Evolutionary conservation across 352 stramenopile species (phyloP).

Genomic region (Chrysophaeum taylorii): DNA sequence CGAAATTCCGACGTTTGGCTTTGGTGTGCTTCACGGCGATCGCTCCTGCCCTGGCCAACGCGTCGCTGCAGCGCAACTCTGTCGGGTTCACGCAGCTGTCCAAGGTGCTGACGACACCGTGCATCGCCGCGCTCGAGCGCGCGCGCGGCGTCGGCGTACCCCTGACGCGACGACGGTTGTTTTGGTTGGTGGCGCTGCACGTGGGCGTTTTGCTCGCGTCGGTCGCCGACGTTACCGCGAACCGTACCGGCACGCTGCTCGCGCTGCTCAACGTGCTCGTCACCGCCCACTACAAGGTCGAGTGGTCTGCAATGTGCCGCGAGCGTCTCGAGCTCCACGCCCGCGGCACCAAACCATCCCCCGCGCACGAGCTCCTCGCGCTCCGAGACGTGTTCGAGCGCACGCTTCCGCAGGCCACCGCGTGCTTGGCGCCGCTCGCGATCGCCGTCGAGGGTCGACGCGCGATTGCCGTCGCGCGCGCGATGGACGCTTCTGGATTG

Average conservation of each 20-base stretch:
- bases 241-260: not conserved
- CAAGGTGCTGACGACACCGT: slow-evolving; percentile 16
- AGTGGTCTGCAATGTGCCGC: not conserved
- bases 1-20: not conserved
- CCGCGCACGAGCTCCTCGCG: not conserved
- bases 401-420: not conserved
- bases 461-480: no score
- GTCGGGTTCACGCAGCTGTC: slow-evolving; percentile 10
- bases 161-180: not conserved
- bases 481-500: no score
- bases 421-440: not conserved
- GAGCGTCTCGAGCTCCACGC: not conserved
- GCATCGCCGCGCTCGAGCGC: not conserved
- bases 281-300: not conserved
- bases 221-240: not conserved
- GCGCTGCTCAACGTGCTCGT: slow-evolving; percentile 1
- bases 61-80: slow-evolving; percentile 6
- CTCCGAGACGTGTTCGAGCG: not conserved
- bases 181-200: not conserved
- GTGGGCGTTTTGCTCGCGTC: not conserved
- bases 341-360: not conserved
- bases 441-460: not conserved
- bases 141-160: not conserved
- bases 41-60: not conserved
- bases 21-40: slow-evolving; percentile 9